Evolutionary conservation across 208 protist species (phyloP).

Genomic region (Leishmania tropica): DNA sequence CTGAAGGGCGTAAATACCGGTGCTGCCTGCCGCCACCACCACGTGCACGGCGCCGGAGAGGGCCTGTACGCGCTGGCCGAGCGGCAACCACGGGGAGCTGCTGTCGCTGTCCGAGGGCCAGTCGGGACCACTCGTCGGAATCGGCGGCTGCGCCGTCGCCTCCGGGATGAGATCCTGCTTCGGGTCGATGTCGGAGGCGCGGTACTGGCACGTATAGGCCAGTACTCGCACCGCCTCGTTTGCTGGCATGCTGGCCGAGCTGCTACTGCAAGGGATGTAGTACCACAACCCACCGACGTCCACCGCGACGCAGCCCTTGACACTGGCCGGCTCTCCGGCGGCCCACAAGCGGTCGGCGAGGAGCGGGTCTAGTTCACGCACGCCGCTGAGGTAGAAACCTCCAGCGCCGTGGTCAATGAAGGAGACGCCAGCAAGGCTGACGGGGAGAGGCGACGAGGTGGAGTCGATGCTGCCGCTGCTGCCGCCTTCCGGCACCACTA

Average conservation of each 20-base stretch:
- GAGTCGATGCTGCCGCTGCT: neutral
- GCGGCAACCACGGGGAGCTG: constrained; percentile 16
- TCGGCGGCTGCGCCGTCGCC: constrained; percentile 22
- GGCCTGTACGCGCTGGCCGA: constrained; percentile 42
- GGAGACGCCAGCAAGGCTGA: constrained; percentile 53
- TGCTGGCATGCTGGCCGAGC: constrained; percentile 14
- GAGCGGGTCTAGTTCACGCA: constrained; percentile 24
- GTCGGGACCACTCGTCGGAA: constrained; percentile 18
- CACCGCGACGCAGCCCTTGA: constrained; percentile 58
- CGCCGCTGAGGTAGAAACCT: constrained; percentile 57
- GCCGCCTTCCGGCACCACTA: neutral
- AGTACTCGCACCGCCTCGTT: constrained; percentile 23
- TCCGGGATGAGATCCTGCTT: constrained; percentile 4
- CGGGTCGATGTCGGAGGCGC: constrained; percentile 29
- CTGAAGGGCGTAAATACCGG: constrained; percentile 58
- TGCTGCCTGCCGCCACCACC: constrained; percentile 61
- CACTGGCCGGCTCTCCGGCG: constrained; percentile 32
- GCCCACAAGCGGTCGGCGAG: constrained; percentile 55
- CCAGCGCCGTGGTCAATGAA: constrained; percentile 46
- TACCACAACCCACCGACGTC: constrained; percentile 48
- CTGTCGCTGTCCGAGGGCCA: constrained; percentile 23
- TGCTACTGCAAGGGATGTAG: constrained; percentile 47
- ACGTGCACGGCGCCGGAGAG: constrained; percentile 60
- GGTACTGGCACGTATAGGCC: constrained; percentile 61
- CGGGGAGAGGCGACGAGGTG: neutral